A percentile compares a stretch with the other conserved stretches of the same genome.
These are phyloP conservation scores for Wakefieldia striispora DNA, from an alignment of 768 basidiomycete genomes.

Conservation along the genomic window DNA sequence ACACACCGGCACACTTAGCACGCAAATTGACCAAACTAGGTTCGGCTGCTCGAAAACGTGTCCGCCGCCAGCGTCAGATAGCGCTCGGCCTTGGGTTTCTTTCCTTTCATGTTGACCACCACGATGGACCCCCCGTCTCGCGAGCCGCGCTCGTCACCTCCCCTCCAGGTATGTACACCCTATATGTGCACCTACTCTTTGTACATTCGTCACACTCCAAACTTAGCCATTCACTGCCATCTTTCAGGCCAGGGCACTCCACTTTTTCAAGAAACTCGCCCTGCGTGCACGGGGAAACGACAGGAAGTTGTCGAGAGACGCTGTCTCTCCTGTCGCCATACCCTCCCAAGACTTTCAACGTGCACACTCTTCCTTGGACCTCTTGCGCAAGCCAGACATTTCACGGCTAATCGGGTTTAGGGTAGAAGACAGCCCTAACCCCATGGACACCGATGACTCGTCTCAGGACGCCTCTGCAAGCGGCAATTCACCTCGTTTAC, in stretches of 20 bases:
- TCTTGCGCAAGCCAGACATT: conserved; percentile 26
- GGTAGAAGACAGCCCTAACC: conserved; percentile 20
- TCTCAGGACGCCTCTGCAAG: conserved; percentile 29
- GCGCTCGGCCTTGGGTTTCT: conserved; percentile 10
- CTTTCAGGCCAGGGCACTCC: conserved; percentile 33
- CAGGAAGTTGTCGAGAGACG: conserved; percentile 29
- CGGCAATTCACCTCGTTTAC: conserved; percentile 19
- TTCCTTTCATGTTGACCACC: conserved; percentile 16
- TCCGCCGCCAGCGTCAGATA: conserved; percentile 19
- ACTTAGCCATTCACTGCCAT: conserved; percentile 3
- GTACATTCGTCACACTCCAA: conserved; percentile 11
- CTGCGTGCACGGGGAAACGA: conserved; percentile 32
- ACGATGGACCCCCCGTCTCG: conserved; percentile 28
- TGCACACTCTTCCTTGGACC: conserved; percentile 36
- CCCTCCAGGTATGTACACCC: conserved; percentile 28
- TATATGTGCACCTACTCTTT: not conserved
- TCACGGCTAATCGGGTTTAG: conserved; percentile 23
- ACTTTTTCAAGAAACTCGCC: conserved; percentile 39
- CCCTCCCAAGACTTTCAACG: conserved; percentile 24
- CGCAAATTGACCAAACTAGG: conserved; percentile 21
- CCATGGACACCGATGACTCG: conserved; percentile 31
- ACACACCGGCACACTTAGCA: not conserved
- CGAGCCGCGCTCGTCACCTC: conserved; percentile 18
- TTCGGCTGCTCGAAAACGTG: conserved; percentile 31
- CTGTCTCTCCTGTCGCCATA: conserved; percentile 23